phyloP scores from a whole-genome alignment of 805 yeast species.

The Komagataella phaffii region DNA sequence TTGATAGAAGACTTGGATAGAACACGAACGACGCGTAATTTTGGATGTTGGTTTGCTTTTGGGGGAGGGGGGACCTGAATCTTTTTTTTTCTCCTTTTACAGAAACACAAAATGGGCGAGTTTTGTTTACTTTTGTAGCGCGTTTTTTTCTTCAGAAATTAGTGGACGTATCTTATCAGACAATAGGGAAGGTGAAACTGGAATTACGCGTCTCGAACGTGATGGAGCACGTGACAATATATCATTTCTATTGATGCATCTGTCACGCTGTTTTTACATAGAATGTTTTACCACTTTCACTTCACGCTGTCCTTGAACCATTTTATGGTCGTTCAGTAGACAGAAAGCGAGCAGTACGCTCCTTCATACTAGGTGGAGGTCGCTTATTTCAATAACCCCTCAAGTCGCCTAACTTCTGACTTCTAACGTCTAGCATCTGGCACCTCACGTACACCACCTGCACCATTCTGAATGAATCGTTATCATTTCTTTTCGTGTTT shows the following conservation, averaged over 20 bases:
- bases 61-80: background rate
- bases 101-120: background rate
- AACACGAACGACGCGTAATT: background rate
- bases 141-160: background rate
- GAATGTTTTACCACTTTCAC: no score
- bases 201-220: background rate
- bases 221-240: background rate
- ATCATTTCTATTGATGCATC: no score
- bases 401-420: no score
- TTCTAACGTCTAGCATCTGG: background rate
- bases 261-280: no score
- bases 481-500: background rate
- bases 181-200: background rate
- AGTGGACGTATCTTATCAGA: background rate
- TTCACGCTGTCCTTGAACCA: background rate
- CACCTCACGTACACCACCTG: background rate
- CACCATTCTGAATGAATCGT: no score
- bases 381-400: background rate
- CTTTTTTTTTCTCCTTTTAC: background rate
- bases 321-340: background rate
- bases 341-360: background rate
- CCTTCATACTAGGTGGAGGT: background rate
- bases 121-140: background rate
- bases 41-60: background rate
- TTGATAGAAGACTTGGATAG: background rate